Evolutionary conservation across 139 green algal species (phyloP), one percentile per base, ranked within the genome.

Genomic region (Astrephomene gubernaculifera): DNA sequence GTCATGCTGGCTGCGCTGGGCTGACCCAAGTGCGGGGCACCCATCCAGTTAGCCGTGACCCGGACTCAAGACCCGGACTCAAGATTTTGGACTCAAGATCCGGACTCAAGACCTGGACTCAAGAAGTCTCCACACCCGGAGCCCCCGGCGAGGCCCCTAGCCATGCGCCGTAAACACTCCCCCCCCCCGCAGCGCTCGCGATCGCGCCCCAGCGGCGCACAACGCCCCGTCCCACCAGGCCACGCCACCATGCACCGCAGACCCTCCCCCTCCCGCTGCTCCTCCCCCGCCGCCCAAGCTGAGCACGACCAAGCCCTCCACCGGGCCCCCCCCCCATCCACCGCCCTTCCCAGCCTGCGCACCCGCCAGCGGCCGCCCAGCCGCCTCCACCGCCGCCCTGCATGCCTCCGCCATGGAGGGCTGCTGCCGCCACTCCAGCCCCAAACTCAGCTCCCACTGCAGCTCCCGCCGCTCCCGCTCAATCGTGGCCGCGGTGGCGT

Each of bases 401-500:
- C 71, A 67, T 0, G 65, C 52, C 74, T 85, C 61, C 75, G 36
- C 64, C 75, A 85, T 19, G 7, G 63, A 38, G 4, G 63, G 79
- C 44, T 17, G 57, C 33, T 45, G 38, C 22, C 53, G 24, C 57
- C 33, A 41, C 44, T 87, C 74, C 67, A 90, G 41, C 7, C 81
- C 73, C 65, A 87, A 29, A 14, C 52, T 72, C 38, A 87, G 72
- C 74, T 87, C 87, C 45, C 29, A 6, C 36, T 86, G 64, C 29
- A 90, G 67, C 31, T 86, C 74, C 12, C 68, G 63, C 43, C 87
- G 72, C 73, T 90, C 87, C 24, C 44, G n/a, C 4, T 90, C 81
- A 27, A 90, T 76, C n/a, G 52, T 65, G 35, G 31, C 14, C 24
- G 54, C 73, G 24, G n/a, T 86, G 65, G 61, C 81, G 25, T 33